Conservation (phyloP, 2,329 filamentous ascomycete species). For the Colletotrichum tabaci region DNA sequence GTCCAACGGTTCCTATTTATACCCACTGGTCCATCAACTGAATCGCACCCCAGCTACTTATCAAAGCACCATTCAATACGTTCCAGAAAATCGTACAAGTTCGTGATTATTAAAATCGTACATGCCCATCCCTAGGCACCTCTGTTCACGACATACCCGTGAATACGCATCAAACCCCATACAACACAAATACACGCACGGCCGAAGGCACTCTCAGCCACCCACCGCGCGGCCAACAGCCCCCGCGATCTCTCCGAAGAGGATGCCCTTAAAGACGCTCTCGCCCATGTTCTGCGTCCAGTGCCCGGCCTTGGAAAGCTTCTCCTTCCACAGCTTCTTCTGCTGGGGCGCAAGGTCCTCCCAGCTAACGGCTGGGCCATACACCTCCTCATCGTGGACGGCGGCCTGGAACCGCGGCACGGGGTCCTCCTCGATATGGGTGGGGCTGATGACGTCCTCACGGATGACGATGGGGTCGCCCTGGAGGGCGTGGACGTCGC, state of each 20-base stretch:
- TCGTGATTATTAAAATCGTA: slow-evolving; percentile 34
- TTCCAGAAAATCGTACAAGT: slow-evolving; percentile 25
- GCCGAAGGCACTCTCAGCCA: not conserved
- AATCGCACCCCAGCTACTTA: not conserved
- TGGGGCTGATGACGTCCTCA: slow-evolving; percentile 47
- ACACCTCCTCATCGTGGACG: slow-evolving; percentile 62
- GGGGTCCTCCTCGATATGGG: slow-evolving; percentile 42
- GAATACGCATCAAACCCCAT: slow-evolving; percentile 8
- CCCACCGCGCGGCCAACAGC: slow-evolving; percentile 68
- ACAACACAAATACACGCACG: not conserved
- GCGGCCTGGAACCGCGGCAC: slow-evolving; percentile 56
- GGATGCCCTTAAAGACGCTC: slow-evolving; percentile 80
- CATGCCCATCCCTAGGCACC: not conserved
- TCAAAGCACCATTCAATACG: not conserved
- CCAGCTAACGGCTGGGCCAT: slow-evolving; percentile 75
- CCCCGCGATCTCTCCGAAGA: slow-evolving; percentile 82
- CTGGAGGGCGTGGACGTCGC: slow-evolving; percentile 49
- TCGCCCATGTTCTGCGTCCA: slow-evolving; percentile 88
- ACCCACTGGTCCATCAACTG: too few species aligned
- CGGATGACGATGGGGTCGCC: slow-evolving; percentile 58
- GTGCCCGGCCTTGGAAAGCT: slow-evolving; percentile 78
- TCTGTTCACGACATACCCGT: slow-evolving; percentile 31
- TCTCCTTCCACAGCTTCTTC: slow-evolving; percentile 77
- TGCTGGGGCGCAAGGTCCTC: slow-evolving; percentile 77
- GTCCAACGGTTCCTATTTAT: too few species aligned